Percentiles rank a stretch among this genome's conserved stretches.
phyloP scores from a whole-genome alignment of 176 grass and related monocot species.

The Poa pratensis region DNA sequence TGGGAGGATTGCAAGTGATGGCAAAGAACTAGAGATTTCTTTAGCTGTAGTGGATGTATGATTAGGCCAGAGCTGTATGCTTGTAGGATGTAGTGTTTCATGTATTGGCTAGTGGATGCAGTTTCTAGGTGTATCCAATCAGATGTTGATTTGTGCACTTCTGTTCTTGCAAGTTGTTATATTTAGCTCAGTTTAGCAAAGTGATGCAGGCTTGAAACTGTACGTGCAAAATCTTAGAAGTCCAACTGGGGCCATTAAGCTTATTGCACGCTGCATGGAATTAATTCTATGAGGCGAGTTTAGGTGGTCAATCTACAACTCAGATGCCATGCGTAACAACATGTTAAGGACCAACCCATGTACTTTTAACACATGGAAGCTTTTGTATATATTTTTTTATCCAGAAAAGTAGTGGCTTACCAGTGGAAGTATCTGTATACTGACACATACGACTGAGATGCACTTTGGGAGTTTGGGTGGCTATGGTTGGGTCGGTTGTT shows the following conservation, averaged over 20 bases:
- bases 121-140: constrained; percentile 13
- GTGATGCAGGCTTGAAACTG: neutral
- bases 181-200: neutral
- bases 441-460: constrained; percentile 26
- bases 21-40: neutral
- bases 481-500: constrained; percentile 43
- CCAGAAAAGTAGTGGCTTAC: constrained; percentile 23
- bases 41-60: constrained; percentile 13
- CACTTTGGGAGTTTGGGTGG: constrained; percentile 30
- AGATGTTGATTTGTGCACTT: neutral
- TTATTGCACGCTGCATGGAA: neutral
- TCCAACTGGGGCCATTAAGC: neutral
- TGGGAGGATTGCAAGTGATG: constrained; percentile 10
- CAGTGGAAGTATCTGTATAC: constrained; percentile 11
- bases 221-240: neutral
- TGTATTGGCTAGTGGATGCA: constrained; percentile 19
- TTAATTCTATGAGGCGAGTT: constrained; percentile 29
- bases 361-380: constrained; percentile 5
- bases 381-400: constrained; percentile 2
- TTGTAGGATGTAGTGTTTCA: constrained; percentile 18
- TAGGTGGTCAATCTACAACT: constrained; percentile 34
- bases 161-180: constrained; percentile 12
- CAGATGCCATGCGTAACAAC: constrained; percentile 21
- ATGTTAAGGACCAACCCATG: constrained; percentile 16
- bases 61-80: constrained; percentile 17